phyloP scores from a whole-genome alignment of 306 rosid species.

The Sicyos baderoa region DNA sequence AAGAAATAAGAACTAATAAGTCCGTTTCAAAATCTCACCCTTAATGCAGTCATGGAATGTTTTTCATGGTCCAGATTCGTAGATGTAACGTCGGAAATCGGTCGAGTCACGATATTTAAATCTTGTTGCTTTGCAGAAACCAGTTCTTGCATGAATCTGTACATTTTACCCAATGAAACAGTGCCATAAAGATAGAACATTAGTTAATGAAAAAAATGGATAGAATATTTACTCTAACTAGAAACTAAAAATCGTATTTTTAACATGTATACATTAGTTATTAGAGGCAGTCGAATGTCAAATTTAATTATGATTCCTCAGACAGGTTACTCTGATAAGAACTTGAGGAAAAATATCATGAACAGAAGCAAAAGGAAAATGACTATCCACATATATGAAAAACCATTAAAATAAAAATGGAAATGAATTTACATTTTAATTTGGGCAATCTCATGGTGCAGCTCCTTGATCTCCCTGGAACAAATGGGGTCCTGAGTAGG shows the following conservation, averaged over 20 bases:
- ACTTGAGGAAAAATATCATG: neutral
- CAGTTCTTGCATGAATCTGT: slow-evolving; percentile 38
- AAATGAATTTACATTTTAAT: slow-evolving; percentile 38
- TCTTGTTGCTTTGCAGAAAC: slow-evolving; percentile 33
- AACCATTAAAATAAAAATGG: no score
- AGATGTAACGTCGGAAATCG: slow-evolving; percentile 32
- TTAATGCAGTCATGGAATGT: slow-evolving; percentile 26
- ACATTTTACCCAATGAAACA: slow-evolving; percentile 10
- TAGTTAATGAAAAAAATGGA: neutral
- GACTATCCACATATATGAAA: neutral
- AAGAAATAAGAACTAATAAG: neutral
- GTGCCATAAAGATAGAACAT: neutral
- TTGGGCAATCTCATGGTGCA: slow-evolving; percentile 49
- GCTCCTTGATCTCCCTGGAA: slow-evolving; percentile 37
- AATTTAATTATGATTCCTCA: neutral
- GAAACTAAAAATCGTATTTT: neutral
- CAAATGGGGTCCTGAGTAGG: slow-evolving; percentile 50
- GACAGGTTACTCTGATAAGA: neutral
- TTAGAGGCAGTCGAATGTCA: neutral
- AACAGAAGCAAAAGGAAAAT: neutral
- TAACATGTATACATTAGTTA: neutral
- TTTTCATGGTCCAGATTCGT: slow-evolving; percentile 30
- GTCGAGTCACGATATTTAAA: slow-evolving; percentile 29
- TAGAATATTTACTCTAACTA: neutral
- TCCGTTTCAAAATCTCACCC: slow-evolving; percentile 36